Evolutionary conservation across 176 grass and related monocot species (phyloP).

Genomic region (Coix lacrymajobi): DNA sequence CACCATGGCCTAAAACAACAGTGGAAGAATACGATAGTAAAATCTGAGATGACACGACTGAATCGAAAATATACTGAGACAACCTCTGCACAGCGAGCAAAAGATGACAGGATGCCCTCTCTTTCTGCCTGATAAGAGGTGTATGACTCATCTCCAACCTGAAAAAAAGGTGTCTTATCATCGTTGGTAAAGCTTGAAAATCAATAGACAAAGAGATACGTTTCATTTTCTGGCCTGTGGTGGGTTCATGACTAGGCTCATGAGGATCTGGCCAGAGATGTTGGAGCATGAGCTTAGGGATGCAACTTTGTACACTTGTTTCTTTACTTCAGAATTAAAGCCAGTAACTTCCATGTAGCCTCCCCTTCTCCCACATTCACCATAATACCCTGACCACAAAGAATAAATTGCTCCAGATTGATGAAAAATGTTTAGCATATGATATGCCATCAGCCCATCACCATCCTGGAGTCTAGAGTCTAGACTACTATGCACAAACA

Average conservation of each 20-base stretch:
- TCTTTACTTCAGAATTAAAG: constrained; percentile 40
- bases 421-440: neutral
- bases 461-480: neutral
- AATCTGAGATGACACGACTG: neutral
- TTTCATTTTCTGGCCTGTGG: constrained; percentile 42
- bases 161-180: constrained; percentile 27
- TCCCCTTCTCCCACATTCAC: constrained; percentile 69
- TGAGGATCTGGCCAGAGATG: constrained; percentile 51
- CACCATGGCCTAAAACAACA: constrained; percentile 51
- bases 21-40: neutral
- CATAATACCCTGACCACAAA: constrained; percentile 44
- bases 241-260: constrained; percentile 65
- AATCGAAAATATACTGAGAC: constrained; percentile 1
- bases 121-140: constrained; percentile 48
- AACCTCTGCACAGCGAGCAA: constrained; percentile 63
- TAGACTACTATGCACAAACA: neutral
- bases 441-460: neutral
- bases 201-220: neutral
- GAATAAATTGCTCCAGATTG: neutral
- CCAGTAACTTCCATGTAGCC: constrained; percentile 74
- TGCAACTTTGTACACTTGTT: constrained; percentile 65
- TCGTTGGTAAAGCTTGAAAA: neutral
- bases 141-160: constrained; percentile 83
- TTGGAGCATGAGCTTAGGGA: constrained; percentile 68
- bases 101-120: constrained; percentile 49